Conservation (phyloP, 176 grass and related monocot genomes). For the Musa troglodytarum region DNA sequence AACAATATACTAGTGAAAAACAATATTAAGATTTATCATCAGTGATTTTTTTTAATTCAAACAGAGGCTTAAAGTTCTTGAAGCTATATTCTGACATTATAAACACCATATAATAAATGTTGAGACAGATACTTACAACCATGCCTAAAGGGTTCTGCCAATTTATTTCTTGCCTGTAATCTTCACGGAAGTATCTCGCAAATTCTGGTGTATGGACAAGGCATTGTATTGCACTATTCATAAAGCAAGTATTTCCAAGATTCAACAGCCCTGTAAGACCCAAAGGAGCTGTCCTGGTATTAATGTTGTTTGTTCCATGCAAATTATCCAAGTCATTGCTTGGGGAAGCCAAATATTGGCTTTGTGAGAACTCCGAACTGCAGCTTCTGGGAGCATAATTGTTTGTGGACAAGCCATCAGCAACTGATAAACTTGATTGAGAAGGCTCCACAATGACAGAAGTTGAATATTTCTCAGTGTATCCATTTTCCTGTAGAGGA, state of each 20-base stretch:
- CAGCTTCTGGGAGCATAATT: conserved; percentile 62
- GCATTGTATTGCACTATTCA: conserved; percentile 98
- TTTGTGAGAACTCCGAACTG: conserved; percentile 45
- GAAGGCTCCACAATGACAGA: conserved; percentile 52
- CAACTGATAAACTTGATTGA: conserved; percentile 42
- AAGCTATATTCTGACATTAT: neutral
- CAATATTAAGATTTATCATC: neutral
- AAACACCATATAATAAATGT: neutral
- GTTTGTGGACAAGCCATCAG: conserved; percentile 54
- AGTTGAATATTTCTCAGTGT: conserved; percentile 47
- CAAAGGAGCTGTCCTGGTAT: conserved; percentile 42
- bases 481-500: conserved; percentile 64
- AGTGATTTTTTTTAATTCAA: neutral
- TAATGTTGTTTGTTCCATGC: conserved; percentile 44
- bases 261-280: conserved; percentile 89
- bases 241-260: conserved; percentile 98
- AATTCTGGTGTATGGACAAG: conserved; percentile 97
- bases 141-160: conserved; percentile 92
- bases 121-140: conserved; percentile 59
- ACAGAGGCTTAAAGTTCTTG: neutral
- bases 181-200: conserved; percentile 92
- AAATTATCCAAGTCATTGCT: conserved; percentile 53
- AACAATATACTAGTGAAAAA: neutral
- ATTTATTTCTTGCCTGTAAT: conserved; percentile 96
- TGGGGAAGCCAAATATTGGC: conserved; percentile 39